Base-by-base conservation (phyloP, 257 asterid genomes). In the Solanum virginianum region DNA sequence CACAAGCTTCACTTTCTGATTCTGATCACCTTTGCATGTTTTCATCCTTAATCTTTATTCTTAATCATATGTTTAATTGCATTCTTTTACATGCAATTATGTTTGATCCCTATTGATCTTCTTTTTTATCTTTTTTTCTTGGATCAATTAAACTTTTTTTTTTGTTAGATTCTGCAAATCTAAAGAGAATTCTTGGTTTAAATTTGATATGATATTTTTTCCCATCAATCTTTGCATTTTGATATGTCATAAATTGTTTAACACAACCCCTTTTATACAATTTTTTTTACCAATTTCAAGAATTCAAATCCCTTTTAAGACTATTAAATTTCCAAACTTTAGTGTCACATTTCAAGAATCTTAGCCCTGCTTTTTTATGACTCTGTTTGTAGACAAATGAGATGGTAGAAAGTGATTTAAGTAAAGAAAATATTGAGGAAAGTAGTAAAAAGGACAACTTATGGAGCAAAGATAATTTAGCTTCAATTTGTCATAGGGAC, bases 401-500 rank as follows among this genome's bases (percentile, higher is more conserved):
- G 89, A 95, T 94, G 98, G 85, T 93, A 47, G 93, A 90, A 81
- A 84, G 86, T 88, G 85, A 86, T 88, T 85, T 81, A 20, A 72
- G 75, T 12, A 49, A 45, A 84, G 90, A 84, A 85, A 88, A 89
- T 70, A 85, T 87, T 81, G 95, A 90, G 87, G 86, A 80, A 53
- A 82, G 84, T 70, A 86, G 79, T 75, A 75, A 24, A 81, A 88
- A 70, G 69, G 88, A 87, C 18, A 83, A 87, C 56, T 53, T 79
- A 53, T 79, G 47, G 65, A 26, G 18, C 16, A 79, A 53, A 79
- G 82, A 79, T 63, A 63, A 63, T 79, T 53, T 59, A 26, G 1
- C 49, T 79, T 53, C 82, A 26, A 6, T 26, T 79, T 83, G 93
- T 80, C 88, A 89, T 36, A 90, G 96, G 86, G 95, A 93, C 47